These are phyloP conservation scores for Daedalea quercina DNA, from an alignment of 768 basidiomycete species.

Conservation along the genomic window DNA sequence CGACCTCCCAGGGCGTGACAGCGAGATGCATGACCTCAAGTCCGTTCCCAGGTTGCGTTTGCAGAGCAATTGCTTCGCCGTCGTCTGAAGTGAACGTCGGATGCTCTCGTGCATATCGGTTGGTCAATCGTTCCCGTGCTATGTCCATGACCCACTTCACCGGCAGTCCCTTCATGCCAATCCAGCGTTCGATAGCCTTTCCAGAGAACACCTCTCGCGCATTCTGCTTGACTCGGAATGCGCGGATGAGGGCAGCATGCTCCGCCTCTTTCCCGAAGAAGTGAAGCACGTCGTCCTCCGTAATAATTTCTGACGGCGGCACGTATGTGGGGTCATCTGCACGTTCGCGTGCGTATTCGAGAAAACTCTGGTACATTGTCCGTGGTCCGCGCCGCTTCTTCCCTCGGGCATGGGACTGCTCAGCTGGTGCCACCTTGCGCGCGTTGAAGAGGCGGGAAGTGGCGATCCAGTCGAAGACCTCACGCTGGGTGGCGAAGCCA, in stretches of 20 bases:
- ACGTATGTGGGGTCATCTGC: background rate
- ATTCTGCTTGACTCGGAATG: constrained; percentile 21
- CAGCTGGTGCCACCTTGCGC: constrained; percentile 22
- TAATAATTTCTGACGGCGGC: background rate
- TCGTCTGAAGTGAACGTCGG: background rate
- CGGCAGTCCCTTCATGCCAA: constrained; percentile 16
- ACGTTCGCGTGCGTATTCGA: constrained; percentile 37
- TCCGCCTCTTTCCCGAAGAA: constrained; percentile 18
- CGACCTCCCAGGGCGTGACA: constrained; percentile 13
- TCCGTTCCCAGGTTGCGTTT: background rate
- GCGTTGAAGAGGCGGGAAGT: constrained; percentile 49
- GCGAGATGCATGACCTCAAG: background rate
- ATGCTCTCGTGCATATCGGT: background rate
- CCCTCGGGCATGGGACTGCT: constrained; percentile 25
- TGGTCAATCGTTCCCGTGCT: constrained; percentile 13
- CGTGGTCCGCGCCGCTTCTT: constrained; percentile 41
- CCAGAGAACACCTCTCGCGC: constrained; percentile 18
- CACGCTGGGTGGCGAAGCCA: constrained; percentile 49
- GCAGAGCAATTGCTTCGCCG: background rate
- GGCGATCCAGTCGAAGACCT: constrained; percentile 53
- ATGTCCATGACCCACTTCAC: constrained; percentile 19
- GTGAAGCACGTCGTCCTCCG: constrained; percentile 7
- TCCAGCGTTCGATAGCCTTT: constrained; percentile 17
- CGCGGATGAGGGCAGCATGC: constrained; percentile 16
- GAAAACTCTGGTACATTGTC: constrained; percentile 54